Evolutionary conservation across 129 eudicot genomes (phyloP).

Genomic region (Rutidosis leptorrhynchoides): DNA sequence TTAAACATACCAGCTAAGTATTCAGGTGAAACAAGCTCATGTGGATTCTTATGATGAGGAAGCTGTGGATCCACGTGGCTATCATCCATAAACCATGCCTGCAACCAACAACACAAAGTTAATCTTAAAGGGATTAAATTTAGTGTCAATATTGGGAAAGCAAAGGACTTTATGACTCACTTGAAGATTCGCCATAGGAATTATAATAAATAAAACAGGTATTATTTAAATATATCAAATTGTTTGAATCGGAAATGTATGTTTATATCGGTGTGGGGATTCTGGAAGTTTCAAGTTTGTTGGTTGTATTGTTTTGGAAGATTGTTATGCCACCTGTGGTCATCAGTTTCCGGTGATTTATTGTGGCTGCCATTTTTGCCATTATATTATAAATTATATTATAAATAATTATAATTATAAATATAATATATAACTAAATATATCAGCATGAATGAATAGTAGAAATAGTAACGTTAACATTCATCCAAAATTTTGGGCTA

Average conservation of each 20-base stretch:
- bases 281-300: constrained; percentile 24
- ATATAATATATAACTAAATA: no score
- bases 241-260: neutral
- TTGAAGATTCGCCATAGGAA: constrained; percentile 28
- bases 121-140: neutral
- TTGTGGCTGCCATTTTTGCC: neutral
- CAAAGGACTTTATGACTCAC: neutral
- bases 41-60: constrained; percentile 66
- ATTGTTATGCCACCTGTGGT: neutral
- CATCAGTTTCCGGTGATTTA: neutral
- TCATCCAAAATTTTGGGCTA: no score
- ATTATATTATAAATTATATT: no score
- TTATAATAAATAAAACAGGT: neutral
- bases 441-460: no score
- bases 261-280: neutral
- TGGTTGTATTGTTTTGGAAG: neutral
- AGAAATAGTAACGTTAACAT: no score
- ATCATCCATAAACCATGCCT: constrained; percentile 96
- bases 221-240: neutral
- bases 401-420: no score
- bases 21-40: constrained; percentile 58
- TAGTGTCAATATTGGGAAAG: neutral
- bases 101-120: constrained; percentile 9
- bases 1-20: constrained; percentile 43
- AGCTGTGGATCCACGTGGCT: constrained; percentile 67